Conservation (phyloP, 805 yeast species). For the Candida insectorum region DNA sequence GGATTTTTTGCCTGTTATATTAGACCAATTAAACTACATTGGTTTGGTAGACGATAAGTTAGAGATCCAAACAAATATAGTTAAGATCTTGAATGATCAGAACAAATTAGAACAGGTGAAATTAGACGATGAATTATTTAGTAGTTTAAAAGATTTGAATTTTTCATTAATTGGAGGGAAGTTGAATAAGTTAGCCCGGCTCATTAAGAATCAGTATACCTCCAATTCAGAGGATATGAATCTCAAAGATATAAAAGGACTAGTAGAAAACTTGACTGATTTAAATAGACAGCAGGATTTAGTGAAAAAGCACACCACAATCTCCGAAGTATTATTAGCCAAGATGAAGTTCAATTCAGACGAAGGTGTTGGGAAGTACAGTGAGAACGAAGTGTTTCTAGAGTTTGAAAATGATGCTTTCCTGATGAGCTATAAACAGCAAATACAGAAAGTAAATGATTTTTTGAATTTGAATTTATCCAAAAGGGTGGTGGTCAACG, state of each 20-base stretch:
- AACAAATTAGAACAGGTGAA: constrained; percentile 16
- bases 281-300: constrained; percentile 66
- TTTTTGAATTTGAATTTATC: constrained; percentile 39
- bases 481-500: constrained; percentile 44
- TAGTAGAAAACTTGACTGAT: constrained; percentile 67
- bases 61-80: constrained; percentile 43
- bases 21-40: constrained; percentile 75
- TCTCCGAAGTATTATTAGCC: constrained; percentile 64
- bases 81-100: constrained; percentile 15
- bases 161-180: constrained; percentile 77
- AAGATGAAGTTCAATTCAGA: constrained; percentile 28
- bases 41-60: constrained; percentile 79
- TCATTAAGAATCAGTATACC: constrained; percentile 60
- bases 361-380: constrained; percentile 17
- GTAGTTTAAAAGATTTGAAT: constrained; percentile 58
- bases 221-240: constrained; percentile 15
- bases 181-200: constrained; percentile 67
- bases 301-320: constrained; percentile 66
- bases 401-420: constrained; percentile 71
- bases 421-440: constrained; percentile 35
- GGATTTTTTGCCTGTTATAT: constrained; percentile 68
- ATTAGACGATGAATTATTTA: constrained; percentile 48
- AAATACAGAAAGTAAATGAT: constrained; percentile 26
- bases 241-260: constrained; percentile 54
- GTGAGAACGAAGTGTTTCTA: constrained; percentile 44